Conservation (phyloP, 192 early-diverging fungal genomes). For the Geranomyces variabilis region DNA sequence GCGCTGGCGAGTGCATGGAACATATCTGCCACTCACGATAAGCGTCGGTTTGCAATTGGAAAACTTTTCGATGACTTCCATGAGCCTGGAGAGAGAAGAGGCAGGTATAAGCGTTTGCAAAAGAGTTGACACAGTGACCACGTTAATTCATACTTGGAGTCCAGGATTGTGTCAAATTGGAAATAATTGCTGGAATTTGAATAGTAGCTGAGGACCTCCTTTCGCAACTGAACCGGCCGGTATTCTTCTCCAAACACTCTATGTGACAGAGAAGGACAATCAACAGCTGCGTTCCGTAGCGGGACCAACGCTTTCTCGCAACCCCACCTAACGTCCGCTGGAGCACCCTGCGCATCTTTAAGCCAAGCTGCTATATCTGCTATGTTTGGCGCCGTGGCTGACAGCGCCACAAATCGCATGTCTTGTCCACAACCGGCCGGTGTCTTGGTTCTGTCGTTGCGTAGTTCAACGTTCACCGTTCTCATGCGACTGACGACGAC, state of each 20-base stretch:
- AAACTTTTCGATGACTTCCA: constrained; percentile 42
- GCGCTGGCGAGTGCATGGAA: no score
- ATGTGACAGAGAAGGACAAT: not conserved
- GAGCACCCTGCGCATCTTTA: constrained; percentile 18
- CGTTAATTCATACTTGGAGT: constrained; percentile 45
- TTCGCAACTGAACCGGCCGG: constrained; percentile 62
- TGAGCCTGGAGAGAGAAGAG: constrained; percentile 30
- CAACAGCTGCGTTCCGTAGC: not conserved
- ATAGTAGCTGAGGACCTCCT: constrained; percentile 56
- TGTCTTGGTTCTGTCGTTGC: not conserved
- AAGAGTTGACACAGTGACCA: not conserved
- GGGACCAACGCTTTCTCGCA: no score
- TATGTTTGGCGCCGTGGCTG: constrained; percentile 74
- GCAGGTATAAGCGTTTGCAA: not conserved
- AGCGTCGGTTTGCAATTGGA: constrained; percentile 49
- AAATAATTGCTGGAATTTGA: constrained; percentile 45
- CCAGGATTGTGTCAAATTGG: constrained; percentile 60
- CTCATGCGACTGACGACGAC: constrained; percentile 62
- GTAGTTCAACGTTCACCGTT: constrained; percentile 42
- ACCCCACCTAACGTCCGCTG: constrained; percentile 24
- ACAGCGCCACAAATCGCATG: constrained; percentile 63
- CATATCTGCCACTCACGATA: constrained; percentile 33
- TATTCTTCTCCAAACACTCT: constrained; percentile 74
- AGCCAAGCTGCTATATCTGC: constrained; percentile 73
- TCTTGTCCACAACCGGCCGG: not conserved